phyloP scores from a whole-genome alignment of 2,329 filamentous ascomycete species.

The Cryphonectria carpinicola region DNA sequence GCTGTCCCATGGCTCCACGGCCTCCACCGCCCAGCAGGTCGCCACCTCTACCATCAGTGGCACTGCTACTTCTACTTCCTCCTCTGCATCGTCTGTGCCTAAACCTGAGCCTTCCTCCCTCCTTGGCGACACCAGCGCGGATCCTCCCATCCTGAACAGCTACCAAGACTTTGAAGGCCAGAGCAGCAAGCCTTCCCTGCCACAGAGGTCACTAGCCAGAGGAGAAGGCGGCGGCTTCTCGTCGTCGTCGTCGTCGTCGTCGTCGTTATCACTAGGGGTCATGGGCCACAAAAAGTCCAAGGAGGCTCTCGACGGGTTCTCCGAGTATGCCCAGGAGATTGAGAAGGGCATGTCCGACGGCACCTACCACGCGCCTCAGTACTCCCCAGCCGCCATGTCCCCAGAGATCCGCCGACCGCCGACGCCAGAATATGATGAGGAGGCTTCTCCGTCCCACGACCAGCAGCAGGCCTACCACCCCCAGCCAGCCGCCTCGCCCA shows the following conservation, averaged over 20 bases:
- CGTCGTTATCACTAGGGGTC: not conserved
- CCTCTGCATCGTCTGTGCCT: constrained; percentile 34
- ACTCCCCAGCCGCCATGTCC: constrained; percentile 18
- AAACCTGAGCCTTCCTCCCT: not conserved
- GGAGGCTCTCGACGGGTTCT: constrained; percentile 22
- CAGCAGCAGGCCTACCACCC: constrained; percentile 32
- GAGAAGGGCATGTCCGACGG: constrained; percentile 22
- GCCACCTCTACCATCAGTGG: constrained; percentile 22
- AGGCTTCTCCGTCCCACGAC: constrained; percentile 22
- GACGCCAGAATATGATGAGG: constrained; percentile 53
- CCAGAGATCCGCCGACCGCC: constrained; percentile 44
- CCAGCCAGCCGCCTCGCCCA: constrained; percentile 46
- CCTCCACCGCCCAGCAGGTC: constrained; percentile 34
- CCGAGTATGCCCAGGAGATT: constrained; percentile 27
- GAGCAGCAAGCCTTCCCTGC: constrained; percentile 37
- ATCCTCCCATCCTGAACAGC: constrained; percentile 27
- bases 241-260: not conserved
- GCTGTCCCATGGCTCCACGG: constrained; percentile 55
- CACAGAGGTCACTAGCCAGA: constrained; percentile 29
- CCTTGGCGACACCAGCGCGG: not conserved
- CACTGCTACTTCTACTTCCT: constrained; percentile 8
- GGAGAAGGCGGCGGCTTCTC: not conserved
- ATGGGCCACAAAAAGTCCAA: constrained; percentile 33
- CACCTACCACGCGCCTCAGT: constrained; percentile 22
- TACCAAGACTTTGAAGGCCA: constrained; percentile 34